Percentiles rank a stretch among this genome's conserved stretches.
Evolutionary conservation across 257 asterid genomes (phyloP).

Genomic region (Leonotis leonurus): DNA sequence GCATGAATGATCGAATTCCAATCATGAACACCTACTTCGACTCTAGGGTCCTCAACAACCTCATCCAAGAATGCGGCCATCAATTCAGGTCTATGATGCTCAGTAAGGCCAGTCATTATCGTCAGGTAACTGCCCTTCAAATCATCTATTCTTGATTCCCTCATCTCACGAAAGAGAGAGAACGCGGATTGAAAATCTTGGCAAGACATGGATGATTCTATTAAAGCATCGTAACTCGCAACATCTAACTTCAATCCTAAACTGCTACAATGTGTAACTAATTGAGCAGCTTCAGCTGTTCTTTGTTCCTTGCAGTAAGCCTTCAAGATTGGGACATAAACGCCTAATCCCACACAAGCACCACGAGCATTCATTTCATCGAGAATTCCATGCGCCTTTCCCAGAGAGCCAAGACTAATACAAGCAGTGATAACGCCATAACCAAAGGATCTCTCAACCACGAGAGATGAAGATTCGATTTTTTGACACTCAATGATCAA

Average conservation of each 20-base stretch:
- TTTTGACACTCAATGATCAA: conserved; percentile 70
- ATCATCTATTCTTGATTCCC: conserved; percentile 61
- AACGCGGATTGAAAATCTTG: conserved; percentile 97
- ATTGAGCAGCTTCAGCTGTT: conserved; percentile 85
- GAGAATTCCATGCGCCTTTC: conserved; percentile 68
- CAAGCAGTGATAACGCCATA: conserved; percentile 69
- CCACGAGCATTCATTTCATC: conserved; percentile 84
- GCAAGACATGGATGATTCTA: conserved; percentile 82
- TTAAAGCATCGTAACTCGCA: conserved; percentile 55
- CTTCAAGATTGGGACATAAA: conserved; percentile 65
- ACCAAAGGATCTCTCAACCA: conserved; percentile 59
- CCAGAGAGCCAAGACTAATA: conserved; percentile 49
- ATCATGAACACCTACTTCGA: conserved; percentile 76
- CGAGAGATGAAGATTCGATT: conserved; percentile 45
- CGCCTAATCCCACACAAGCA: conserved; percentile 62
- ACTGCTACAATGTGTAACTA: conserved; percentile 58
- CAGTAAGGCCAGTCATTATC: conserved; percentile 93
- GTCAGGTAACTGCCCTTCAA: conserved; percentile 74
- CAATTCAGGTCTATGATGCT: conserved; percentile 87
- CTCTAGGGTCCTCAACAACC: conserved; percentile 75
- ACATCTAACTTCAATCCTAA: conserved; percentile 60
- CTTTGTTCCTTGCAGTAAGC: conserved; percentile 71
- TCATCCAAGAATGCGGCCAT: conserved; percentile 90
- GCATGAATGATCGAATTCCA: conserved; percentile 98
- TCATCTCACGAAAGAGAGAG: conserved; percentile 88